Evolutionary conservation across 768 basidiomycete species (phyloP), one percentile per base, ranked within the genome.

Genomic region (Tricholomella constricta): DNA sequence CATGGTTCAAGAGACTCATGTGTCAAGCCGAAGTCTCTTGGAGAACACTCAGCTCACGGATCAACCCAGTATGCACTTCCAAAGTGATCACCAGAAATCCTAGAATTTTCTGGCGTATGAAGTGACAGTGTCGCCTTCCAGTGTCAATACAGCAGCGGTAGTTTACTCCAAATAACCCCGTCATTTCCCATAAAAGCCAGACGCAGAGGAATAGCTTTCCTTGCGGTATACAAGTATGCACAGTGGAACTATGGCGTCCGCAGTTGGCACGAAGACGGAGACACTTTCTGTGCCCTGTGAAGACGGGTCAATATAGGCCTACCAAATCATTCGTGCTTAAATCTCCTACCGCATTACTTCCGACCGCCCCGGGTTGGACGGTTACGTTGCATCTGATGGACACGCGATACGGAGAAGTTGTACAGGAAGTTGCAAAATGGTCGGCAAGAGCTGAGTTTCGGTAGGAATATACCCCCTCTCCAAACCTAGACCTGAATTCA

Each of bases 331-430:
- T 37, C 42, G 11, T 14, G 25, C 32, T 43, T 36, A 31, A 43
- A 20, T 19, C 20, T 27, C 52, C 22, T 54, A 63, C 58, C 44
- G 45, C 46, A 32, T 23, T 54, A 45, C 38, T 52, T 54, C 63
- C 55, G 11, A 53, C 58, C 45, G 71, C 67, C 2, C 59, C 67
- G 19, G 74, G 65, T 42, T 71, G 76, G 54, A 84, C 72, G 26
- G 73, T 63, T 4, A 75, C 76, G 62, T 84, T 81, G 56, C 84
- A 85, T 14, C 79, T 82, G 57, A 87, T 74, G 74, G 80, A 79
- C 23, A 85, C 81, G 9, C 86, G 79, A 69, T 82, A 87, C 6
- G 85, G 86, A 4, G 85, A 85, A 38, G 78, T 77, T 38, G 81
- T 78, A 63, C 84, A 86, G 35, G 85, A 86, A 5, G 84, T 87